Evolutionary conservation across 768 basidiomycete genomes (phyloP), one percentile per base, ranked within the genome.

Genomic region (Hygrophoropsis aurantiaca): DNA sequence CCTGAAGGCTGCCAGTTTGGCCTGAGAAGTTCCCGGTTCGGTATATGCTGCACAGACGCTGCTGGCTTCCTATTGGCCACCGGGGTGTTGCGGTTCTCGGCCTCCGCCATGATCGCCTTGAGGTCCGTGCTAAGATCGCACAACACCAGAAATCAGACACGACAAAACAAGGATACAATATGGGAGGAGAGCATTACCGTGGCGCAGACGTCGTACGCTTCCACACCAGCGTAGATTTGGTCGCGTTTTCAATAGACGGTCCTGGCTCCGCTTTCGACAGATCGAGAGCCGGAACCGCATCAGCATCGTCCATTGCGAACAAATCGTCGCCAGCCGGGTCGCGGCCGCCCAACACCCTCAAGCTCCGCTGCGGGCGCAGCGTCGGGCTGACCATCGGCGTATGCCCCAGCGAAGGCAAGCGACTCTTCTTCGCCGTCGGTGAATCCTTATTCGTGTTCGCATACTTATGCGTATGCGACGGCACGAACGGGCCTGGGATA

Each of bases 41-140:
- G 44, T 7, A n/a, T n/a, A 9, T 38, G 36, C 16, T 38, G 36
- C 36, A 21, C 15, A 15, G 47, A 30, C 3, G 55, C 32, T 37
- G 59, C 5, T 47, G 56, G 41, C 19, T 53, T 47, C 42, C 40
- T 40, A 33, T 50, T 20, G 39, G 58, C 19, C 11, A 41, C 47
- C 16, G 49, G 47, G 13, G 42, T 57, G 45, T 55, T 64, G 24
- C 50, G 62, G 13, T 58, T 67, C 40, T 75, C 81, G 1, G 85
- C 78, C 64, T 94, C 94, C 0, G 86, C 89, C 80, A 97, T 90
- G 47, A 97, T 80, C 13, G 79, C 68, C 57, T 86, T 87, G 79
- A 97, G 85, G 59, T 95, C 90, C 11, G 84, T 80, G 19, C 88
- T 93, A 50, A 8, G 51, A 19, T 34, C 0, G n/a, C 44, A n/a